phyloP scores from a whole-genome alignment of 2,329 filamentous ascomycete genomes.

The Dactylonectria estremocensis region DNA sequence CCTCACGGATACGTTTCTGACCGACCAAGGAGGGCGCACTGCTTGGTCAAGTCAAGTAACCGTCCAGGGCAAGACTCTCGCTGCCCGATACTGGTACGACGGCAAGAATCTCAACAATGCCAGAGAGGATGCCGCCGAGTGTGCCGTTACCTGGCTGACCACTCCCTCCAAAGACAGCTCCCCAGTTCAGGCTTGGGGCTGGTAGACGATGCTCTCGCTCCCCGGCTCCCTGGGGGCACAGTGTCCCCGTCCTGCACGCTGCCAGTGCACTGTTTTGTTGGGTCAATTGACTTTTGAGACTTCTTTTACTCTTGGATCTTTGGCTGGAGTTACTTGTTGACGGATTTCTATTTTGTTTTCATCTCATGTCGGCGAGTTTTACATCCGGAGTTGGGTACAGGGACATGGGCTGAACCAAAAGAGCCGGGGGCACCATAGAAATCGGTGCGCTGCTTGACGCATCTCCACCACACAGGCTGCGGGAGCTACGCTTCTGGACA shows the following conservation, averaged over 20 bases:
- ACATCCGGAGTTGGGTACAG: constrained; percentile 43
- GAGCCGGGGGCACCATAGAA: constrained; percentile 23
- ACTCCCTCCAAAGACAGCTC: constrained; percentile 51
- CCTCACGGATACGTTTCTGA: constrained; percentile 3
- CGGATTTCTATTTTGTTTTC: constrained; percentile 15
- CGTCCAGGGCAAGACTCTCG: constrained; percentile 75
- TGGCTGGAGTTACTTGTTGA: constrained; percentile 29
- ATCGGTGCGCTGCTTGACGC: constrained; percentile 25
- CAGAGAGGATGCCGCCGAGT: constrained; percentile 91
- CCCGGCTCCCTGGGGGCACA: background rate
- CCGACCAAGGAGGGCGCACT: constrained; percentile 81
- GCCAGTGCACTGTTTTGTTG: constrained; percentile 10
- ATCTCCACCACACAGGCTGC: constrained; percentile 8
- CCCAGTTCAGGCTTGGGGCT: constrained; percentile 44
- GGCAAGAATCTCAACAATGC: constrained; percentile 90
- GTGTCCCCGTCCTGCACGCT: background rate
- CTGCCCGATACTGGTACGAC: constrained; percentile 93
- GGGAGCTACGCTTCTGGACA: constrained; percentile 18
- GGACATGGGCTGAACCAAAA: constrained; percentile 33
- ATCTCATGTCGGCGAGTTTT: constrained; percentile 28
- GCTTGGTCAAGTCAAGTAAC: constrained; percentile 89
- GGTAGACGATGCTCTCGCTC: constrained; percentile 30
- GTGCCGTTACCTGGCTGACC: constrained; percentile 75
- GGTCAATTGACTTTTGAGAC: constrained; percentile 23
- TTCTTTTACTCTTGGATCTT: constrained; percentile 27